Evolutionary conservation across 192 early-diverging fungal genomes (phyloP).

Genomic region (Coemansia sp.): DNA sequence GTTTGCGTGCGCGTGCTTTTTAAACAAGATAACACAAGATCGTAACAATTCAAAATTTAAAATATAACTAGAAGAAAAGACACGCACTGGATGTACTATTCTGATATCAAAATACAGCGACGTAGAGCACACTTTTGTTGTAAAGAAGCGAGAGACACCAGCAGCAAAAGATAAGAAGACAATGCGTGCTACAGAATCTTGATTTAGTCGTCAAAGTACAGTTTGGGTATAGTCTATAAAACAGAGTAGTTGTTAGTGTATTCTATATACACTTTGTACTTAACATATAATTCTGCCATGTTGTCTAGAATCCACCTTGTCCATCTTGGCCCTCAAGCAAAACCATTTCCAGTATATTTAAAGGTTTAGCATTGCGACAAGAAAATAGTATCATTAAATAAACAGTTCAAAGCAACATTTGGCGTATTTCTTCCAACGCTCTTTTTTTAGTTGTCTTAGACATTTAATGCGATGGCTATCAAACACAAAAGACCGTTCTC

Average conservation of each 20-base stretch:
- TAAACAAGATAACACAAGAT: background rate
- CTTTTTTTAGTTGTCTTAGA: background rate
- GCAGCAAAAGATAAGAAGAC: background rate
- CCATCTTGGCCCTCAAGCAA: background rate
- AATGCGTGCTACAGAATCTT: background rate
- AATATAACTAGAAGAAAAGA: too few relatives aligned
- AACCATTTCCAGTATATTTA: background rate
- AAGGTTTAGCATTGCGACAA: background rate
- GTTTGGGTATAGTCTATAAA: background rate
- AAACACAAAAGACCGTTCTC: background rate
- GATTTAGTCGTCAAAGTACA: background rate
- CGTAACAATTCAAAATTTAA: background rate
- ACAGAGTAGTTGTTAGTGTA: background rate
- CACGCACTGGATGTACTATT: too few relatives aligned
- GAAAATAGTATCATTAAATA: background rate
- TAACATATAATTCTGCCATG: background rate
- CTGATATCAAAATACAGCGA: background rate
- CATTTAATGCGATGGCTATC: slow-evolving; percentile 2
- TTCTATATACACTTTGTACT: background rate
- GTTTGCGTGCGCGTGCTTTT: background rate
- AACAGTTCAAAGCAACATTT: background rate
- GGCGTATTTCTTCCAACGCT: background rate
- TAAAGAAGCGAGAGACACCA: too few relatives aligned
- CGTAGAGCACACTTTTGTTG: background rate
- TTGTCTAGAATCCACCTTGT: background rate